Percentiles rank a stretch among this genome's conserved stretches.
phyloP scores from a whole-genome alignment of 768 basidiomycete genomes.

The Boletus pseudopeckii region DNA sequence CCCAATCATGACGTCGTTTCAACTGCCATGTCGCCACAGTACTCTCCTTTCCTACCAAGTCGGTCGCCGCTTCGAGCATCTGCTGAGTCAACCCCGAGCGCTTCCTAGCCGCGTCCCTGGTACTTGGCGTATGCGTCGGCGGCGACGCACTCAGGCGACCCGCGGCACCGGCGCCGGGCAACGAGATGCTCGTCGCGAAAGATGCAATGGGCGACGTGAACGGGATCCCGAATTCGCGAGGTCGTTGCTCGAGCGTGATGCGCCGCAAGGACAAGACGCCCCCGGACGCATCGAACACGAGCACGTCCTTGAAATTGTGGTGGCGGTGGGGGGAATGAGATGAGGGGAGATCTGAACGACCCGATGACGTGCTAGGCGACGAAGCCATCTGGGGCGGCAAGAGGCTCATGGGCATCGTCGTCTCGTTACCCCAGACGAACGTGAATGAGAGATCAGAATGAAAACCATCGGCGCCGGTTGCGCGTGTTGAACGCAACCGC shows the following conservation, averaged over 20 bases:
- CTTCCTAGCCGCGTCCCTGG: constrained; percentile 26
- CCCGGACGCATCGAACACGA: constrained; percentile 63
- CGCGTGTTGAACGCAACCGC: constrained; percentile 43
- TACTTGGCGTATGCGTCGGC: constrained; percentile 8
- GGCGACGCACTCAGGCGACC: constrained; percentile 35
- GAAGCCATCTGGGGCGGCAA: constrained; percentile 28
- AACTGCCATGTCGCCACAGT: constrained; percentile 67
- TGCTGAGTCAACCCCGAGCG: constrained; percentile 34
- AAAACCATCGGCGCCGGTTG: constrained; percentile 26
- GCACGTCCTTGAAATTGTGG: constrained; percentile 59
- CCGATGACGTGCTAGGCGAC: constrained; percentile 27
- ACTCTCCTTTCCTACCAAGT: constrained; percentile 37
- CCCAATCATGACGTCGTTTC: constrained; percentile 48
- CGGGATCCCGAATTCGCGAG: constrained; percentile 21
- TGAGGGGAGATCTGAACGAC: constrained; percentile 28
- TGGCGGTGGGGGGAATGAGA: constrained; percentile 32
- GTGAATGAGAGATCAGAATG: constrained; percentile 50
- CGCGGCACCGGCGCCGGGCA: constrained; percentile 51
- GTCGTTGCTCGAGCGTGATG: constrained; percentile 42
- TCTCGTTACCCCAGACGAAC: constrained; percentile 42
- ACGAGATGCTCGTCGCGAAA: constrained; percentile 55
- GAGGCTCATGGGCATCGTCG: constrained; percentile 38
- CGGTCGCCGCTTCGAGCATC: constrained; percentile 35
- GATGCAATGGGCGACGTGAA: constrained; percentile 29
- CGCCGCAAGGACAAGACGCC: constrained; percentile 55